Conservation (phyloP, 306 rosid genomes). For the Corylus americana region DNA sequence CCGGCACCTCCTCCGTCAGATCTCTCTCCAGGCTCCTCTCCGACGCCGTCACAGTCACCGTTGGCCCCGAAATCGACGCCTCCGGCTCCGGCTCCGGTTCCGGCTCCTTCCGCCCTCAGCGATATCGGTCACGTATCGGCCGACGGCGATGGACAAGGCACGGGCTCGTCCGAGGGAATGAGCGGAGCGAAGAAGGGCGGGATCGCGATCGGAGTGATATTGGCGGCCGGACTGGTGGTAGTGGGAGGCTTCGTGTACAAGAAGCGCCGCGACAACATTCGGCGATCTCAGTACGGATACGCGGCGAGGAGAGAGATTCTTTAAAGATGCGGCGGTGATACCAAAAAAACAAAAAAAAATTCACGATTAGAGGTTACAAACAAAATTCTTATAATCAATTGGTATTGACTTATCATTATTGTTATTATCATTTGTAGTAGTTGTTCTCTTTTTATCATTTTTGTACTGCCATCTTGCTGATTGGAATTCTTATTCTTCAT, state of each 20-base stretch:
- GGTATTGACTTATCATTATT: neutral
- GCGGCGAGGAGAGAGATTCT: constrained; percentile 63
- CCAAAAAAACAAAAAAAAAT: neutral
- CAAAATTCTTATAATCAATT: neutral
- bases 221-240: constrained; percentile 42
- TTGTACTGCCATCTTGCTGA: too few species aligned
- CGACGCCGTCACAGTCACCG: constrained; percentile 35
- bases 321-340: constrained; percentile 22
- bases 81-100: constrained; percentile 17
- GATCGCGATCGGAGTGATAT: constrained; percentile 58
- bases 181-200: constrained; percentile 72
- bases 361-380: neutral
- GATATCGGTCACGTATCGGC: constrained; percentile 25
- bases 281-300: constrained; percentile 54
- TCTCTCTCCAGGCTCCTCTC: constrained; percentile 31
- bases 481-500: too few species aligned
- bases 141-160: neutral
- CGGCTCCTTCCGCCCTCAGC: constrained; percentile 4
- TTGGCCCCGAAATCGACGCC: constrained; percentile 19
- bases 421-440: too few species aligned
- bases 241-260: constrained; percentile 66
- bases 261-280: constrained; percentile 71
- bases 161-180: constrained; percentile 49
- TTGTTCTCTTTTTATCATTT: too few species aligned
- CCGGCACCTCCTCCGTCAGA: constrained; percentile 36